Evolutionary conservation across 2,329 filamentous ascomycete species (phyloP).

Genomic region (Blastomyces silverae): DNA sequence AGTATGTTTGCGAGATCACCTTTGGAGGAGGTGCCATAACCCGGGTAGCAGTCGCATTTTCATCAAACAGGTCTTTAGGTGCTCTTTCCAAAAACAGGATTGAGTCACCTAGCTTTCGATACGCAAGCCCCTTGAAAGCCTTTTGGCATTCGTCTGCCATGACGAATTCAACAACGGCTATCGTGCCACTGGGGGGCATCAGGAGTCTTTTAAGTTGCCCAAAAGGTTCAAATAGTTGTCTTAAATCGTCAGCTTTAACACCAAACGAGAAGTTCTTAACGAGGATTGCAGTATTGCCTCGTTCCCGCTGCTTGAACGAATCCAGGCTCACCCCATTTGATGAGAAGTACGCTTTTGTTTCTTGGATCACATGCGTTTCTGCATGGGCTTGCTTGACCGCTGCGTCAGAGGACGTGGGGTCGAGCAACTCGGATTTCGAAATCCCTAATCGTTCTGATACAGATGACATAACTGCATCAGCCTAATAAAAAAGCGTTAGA

Average conservation of each 20-base stretch:
- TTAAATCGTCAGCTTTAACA: slow-evolving; percentile 70
- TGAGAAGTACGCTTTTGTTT: slow-evolving; percentile 86
- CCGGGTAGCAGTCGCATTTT: slow-evolving; percentile 30
- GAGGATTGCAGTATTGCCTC: slow-evolving; percentile 79
- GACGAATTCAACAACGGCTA: slow-evolving; percentile 84
- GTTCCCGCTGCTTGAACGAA: slow-evolving; percentile 76
- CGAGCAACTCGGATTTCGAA: slow-evolving; percentile 82
- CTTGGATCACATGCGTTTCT: slow-evolving; percentile 92
- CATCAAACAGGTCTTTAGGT: slow-evolving; percentile 68
- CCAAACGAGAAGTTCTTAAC: slow-evolving; percentile 93
- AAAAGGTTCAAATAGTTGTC: slow-evolving; percentile 75
- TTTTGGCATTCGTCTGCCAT: slow-evolving; percentile 71
- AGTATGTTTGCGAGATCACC: slow-evolving; percentile 37
- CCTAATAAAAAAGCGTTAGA: slow-evolving; percentile 28
- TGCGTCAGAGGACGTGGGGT: slow-evolving; percentile 91
- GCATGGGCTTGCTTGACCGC: slow-evolving; percentile 95
- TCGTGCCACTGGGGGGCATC: slow-evolving; percentile 88
- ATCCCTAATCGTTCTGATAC: slow-evolving; percentile 80
- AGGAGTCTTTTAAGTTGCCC: slow-evolving; percentile 74
- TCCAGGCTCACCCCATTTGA: slow-evolving; percentile 86
- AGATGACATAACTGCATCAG: slow-evolving; percentile 84
- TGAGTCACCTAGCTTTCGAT: slow-evolving; percentile 83
- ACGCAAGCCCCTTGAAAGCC: slow-evolving; percentile 78
- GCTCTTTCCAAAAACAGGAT: slow-evolving; percentile 91
- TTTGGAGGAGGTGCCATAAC: slow-evolving; percentile 28